Evolutionary conservation across 495 filamentous ascomycete species (phyloP), one percentile per base, ranked within the genome.

Genomic region (Thermothielavioides terrestris): DNA sequence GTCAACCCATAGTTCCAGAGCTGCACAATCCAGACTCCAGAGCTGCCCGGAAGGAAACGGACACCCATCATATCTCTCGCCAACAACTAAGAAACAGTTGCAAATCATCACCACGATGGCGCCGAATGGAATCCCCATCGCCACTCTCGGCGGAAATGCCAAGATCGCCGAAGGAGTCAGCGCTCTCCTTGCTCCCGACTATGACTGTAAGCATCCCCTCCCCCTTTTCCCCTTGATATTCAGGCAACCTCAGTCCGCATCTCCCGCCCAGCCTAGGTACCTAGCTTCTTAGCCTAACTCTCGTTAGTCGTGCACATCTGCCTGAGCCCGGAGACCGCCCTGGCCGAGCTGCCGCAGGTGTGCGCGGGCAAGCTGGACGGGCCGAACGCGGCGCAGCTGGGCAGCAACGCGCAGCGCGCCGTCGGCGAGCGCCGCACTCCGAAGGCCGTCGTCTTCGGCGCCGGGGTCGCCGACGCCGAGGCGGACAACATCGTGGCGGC

Each of bases 381-480:
- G 12, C 15, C 35, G 1, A 46, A 45, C 30, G 38, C 51, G 6
- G 50, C 51, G 9, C 49, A 50, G 3, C 46, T 60, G 6, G 63
- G 63, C 49, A 61, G 45, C 53, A 66, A 66, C 54, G 54, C 48
- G 5, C 14, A 2, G 5, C 31, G 26, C 9, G 32, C 43, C 5
- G 43, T 27, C 4, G 23, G 28, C 36, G 56, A 56, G 35, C 49
- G 47, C 48, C 38, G 54, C 46, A 42, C 53, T 46, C 63, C 63
- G 12, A 22, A 22, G 31, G 61, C 54, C 28, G 35, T 66, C 43
- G 55, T 66, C 49, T 57, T 66, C 28, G 63, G 61, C 46, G 63
- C 54, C 25, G 52, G 56, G 25, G 23, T 64, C 20, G 31, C 54
- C 5, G 56, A 54, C 9, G 54, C 54, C n/a, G 53, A 64, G 32